Base-by-base conservation (phyloP, 169 alveolate species). In the Hammondia hammondi region DNA sequence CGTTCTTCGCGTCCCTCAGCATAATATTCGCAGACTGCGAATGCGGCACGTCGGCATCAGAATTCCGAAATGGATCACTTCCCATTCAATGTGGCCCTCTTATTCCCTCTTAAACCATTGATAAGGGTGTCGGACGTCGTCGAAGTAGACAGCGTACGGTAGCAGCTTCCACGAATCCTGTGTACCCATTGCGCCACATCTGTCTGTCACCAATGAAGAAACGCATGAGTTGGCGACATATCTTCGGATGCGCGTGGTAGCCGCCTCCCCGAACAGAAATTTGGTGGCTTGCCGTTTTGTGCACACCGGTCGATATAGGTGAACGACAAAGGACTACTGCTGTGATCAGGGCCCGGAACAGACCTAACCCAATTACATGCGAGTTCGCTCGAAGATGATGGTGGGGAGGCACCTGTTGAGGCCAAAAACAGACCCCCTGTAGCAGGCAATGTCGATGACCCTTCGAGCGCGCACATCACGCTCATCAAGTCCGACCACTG, bases 401-500 rank as follows among this genome's bases (percentile, higher is more conserved):
- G 6, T 10, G 77, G 77, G 12, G 77, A 67, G 77, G 77, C 12
- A 67, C 24, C 77, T 2, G n/a, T 67, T 67, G 77, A 21, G 27
- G 77, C 77, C 77, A 29, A 67, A 27, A 67, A 67, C 12, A 67
- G 77, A 3, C 77, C 27, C 1, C 77, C 77, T 27, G 77, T 21
- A 0, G 24, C 32, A 27, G 77, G 77, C 77, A 17, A 52, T 52
- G 61, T 27, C 77, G 77, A 67, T 67, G 77, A 67, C 32, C 32
- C 77, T 67, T 67, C 77, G 24, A 67, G 77, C 9, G 77, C 77
- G 77, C 77, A 67, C 77, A 67, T 67, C 77, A 67, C 27, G 77
- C n/a, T 67, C 77, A 67, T 67, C 77, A 67, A 27, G 35, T 67
- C 77, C 12, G 77, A 67, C 77, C 77, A 67, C 77, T 67, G 77